These are phyloP conservation scores for Aureobasidium sp. DNA, from an alignment of 2,329 filamentous ascomycete species.

Conservation along the genomic window DNA sequence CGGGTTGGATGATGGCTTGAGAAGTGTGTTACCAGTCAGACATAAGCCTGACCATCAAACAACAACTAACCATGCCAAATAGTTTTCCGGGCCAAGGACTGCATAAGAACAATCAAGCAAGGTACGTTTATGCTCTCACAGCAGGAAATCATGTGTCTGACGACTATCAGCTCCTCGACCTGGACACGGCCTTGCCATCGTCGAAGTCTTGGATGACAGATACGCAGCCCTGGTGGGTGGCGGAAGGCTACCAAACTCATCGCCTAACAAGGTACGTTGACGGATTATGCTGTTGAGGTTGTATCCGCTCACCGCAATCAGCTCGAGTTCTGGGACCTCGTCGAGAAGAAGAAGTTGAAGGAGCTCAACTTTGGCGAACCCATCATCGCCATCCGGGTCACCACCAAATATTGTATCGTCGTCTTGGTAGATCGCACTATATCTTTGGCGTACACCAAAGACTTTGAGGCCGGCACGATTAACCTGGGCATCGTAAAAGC, in stretches of 20 bases:
- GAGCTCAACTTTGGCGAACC: conserved; percentile 72
- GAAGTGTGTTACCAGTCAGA: conserved; percentile 26
- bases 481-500: conserved; percentile 36
- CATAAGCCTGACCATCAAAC: background rate
- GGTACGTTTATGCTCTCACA: conserved; percentile 15
- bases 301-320: conserved; percentile 28
- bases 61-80: background rate
- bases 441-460: conserved; percentile 39
- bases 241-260: conserved; percentile 75
- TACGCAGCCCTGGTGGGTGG: conserved; percentile 87
- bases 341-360: conserved; percentile 66
- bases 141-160: background rate
- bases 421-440: conserved; percentile 46
- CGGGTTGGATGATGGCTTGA: conserved; percentile 78
- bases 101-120: conserved; percentile 26
- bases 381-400: conserved; percentile 72
- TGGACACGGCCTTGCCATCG: conserved; percentile 24
- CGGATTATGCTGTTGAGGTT: conserved; percentile 16
- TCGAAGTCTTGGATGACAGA: conserved; percentile 28
- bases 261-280: conserved; percentile 66
- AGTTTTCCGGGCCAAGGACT: conserved; percentile 29
- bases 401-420: conserved; percentile 68
- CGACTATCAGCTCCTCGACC: conserved; percentile 14
- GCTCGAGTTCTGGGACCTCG: conserved; percentile 88
- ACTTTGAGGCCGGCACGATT: conserved; percentile 40